phyloP scores from a whole-genome alignment of 1,284 basidiomycete genomes.

The Ustilago crameri region DNA sequence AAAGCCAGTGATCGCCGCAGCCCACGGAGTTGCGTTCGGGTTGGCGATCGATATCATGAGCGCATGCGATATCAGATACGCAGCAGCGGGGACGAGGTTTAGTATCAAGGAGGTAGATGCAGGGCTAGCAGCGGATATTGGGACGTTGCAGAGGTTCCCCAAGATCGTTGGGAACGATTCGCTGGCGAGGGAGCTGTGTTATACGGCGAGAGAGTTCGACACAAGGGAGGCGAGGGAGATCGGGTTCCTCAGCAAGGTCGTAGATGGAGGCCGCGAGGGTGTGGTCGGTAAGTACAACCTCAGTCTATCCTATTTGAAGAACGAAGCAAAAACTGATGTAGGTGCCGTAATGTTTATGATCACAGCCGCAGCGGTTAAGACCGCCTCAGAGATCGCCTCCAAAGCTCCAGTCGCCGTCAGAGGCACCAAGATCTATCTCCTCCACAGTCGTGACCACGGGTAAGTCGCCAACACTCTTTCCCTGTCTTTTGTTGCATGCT shows the following conservation, averaged over 20 bases:
- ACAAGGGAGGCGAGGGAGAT: slow-evolving; percentile 78
- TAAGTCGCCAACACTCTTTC: slow-evolving; percentile 15
- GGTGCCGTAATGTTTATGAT: too few relatives aligned
- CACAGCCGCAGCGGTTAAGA: slow-evolving; percentile 74
- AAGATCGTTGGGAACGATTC: slow-evolving; percentile 84
- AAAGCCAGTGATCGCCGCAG: slow-evolving; percentile 85
- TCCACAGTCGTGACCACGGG: slow-evolving; percentile 80
- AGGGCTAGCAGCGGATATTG: slow-evolving; percentile 89
- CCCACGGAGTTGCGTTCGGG: slow-evolving; percentile 81
- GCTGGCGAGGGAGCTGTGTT: slow-evolving; percentile 81
- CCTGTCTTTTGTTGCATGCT: background rate
- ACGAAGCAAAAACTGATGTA: too few relatives aligned
- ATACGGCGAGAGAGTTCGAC: slow-evolving; percentile 80
- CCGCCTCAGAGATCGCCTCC: slow-evolving; percentile 77
- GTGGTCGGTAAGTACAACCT: slow-evolving; percentile 65
- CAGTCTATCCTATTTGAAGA: too few relatives aligned
- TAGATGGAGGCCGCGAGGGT: slow-evolving; percentile 75
- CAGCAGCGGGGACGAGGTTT: slow-evolving; percentile 76
- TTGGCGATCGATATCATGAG: slow-evolving; percentile 80
- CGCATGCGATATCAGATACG: slow-evolving; percentile 84
- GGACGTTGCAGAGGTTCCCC: slow-evolving; percentile 84
- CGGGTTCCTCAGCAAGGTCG: slow-evolving; percentile 81
- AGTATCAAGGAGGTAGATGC: slow-evolving; percentile 90
- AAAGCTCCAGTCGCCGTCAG: slow-evolving; percentile 85
- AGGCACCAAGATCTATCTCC: slow-evolving; percentile 81